A percentile compares a stretch with the other conserved stretches of the same genome.
These are phyloP conservation scores for Pelargonium myrrhifolium DNA, from an alignment of 441 rosid species.

Conservation along the genomic window DNA sequence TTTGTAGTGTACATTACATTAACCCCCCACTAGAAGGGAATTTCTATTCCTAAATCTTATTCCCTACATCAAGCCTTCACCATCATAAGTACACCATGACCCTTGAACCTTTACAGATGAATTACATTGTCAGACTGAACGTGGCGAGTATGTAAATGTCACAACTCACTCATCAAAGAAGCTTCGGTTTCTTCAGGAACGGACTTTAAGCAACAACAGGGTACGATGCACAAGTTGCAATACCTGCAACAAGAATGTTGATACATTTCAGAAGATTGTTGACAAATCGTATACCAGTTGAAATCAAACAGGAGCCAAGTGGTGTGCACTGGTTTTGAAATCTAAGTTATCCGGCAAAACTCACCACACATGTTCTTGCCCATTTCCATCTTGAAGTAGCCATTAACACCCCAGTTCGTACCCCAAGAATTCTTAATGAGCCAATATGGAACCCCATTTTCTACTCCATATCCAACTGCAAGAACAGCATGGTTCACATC, in stretches of 20 bases:
- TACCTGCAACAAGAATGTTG: conserved; percentile 35
- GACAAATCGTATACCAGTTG: no score
- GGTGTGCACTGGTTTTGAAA: not conserved
- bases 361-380: conserved; percentile 96
- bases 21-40: not conserved
- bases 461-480: conserved; percentile 91
- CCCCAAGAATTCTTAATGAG: conserved; percentile 97
- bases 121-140: no score
- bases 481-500: conserved; percentile 94
- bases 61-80: conserved; percentile 8
- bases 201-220: conserved; percentile 63
- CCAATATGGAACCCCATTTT: conserved; percentile 74
- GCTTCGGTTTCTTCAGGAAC: conserved; percentile 11
- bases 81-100: not conserved
- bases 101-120: not conserved
- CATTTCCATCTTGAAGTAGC: conserved; percentile 91
- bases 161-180: not conserved
- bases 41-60: conserved; percentile 1
- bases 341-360: conserved; percentile 17
- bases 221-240: conserved; percentile 89
- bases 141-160: not conserved
- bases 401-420: conserved; percentile 57
- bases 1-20: no score
- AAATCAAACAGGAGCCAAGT: not conserved
- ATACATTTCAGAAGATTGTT: not conserved